Evolutionary conservation across 192 early-diverging fungal genomes (phyloP).

Genomic region (Coemansia sp.): DNA sequence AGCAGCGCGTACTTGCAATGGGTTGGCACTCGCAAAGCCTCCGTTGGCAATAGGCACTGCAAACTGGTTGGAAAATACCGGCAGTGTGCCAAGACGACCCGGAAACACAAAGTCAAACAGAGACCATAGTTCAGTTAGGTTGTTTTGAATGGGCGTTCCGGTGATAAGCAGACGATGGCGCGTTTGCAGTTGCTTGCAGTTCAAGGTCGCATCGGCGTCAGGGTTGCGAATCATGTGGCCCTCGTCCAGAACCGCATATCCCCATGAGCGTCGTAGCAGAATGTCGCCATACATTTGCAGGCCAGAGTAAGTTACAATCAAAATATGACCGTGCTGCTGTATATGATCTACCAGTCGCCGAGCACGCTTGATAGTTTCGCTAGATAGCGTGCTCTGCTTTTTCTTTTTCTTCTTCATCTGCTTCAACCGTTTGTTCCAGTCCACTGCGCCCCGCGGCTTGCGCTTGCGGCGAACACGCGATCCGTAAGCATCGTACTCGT

Average conservation of each 20-base stretch:
- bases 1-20: slow-evolving; percentile 88
- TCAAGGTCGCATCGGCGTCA: slow-evolving; percentile 78
- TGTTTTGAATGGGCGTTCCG: slow-evolving; percentile 82
- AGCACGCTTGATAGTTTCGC: slow-evolving; percentile 24
- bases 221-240: slow-evolving; percentile 97
- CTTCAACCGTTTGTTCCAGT: slow-evolving; percentile 35
- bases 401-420: slow-evolving; percentile 13
- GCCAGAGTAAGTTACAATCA: slow-evolving; percentile 86
- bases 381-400: slow-evolving; percentile 9
- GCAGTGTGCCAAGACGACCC: slow-evolving; percentile 63
- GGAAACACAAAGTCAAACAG: slow-evolving; percentile 80
- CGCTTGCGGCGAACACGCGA: slow-evolving; percentile 46
- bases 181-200: slow-evolving; percentile 70
- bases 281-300: slow-evolving; percentile 68
- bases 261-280: slow-evolving; percentile 75
- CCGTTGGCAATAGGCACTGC: slow-evolving; percentile 89
- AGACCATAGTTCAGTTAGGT: slow-evolving; percentile 76
- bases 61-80: slow-evolving; percentile 70
- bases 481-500: slow-evolving; percentile 50
- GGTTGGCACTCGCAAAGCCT: slow-evolving; percentile 88
- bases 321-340: slow-evolving; percentile 63
- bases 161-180: slow-evolving; percentile 72
- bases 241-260: slow-evolving; percentile 88
- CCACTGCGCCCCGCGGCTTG: slow-evolving; percentile 37
- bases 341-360: slow-evolving; percentile 33